These are phyloP conservation scores for Delonix regia DNA, from an alignment of 306 rosid species.

Conservation along the genomic window DNA sequence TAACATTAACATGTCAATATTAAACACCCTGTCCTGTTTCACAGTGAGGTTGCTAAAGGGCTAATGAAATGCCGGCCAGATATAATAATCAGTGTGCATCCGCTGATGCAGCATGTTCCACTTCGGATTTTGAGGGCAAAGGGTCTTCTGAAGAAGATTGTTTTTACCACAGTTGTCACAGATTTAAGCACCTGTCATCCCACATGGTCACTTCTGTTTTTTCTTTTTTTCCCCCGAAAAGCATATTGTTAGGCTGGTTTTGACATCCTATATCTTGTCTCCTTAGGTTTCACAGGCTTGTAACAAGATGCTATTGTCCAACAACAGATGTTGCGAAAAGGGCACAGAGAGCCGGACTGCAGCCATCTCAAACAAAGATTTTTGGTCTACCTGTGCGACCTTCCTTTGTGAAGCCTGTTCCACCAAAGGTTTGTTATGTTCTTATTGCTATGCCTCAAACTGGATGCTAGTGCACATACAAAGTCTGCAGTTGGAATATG, in stretches of 20 bases:
- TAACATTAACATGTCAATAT: not conserved
- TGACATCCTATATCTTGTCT: constrained; percentile 39
- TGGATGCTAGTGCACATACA: constrained; percentile 54
- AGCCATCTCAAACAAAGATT: constrained; percentile 41
- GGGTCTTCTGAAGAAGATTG: constrained; percentile 89
- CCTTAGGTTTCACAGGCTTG: constrained; percentile 96
- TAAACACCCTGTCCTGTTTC: constrained; percentile 21
- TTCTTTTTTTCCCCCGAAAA: not conserved
- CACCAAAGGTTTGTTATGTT: constrained; percentile 69
- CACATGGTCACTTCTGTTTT: constrained; percentile 70
- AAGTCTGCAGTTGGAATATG: not conserved
- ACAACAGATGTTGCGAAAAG: constrained; percentile 81
- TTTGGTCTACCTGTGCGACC: constrained; percentile 20
- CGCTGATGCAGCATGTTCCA: constrained; percentile 97
- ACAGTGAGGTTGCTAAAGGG: constrained; percentile 80
- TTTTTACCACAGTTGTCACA: constrained; percentile 92
- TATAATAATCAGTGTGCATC: constrained; percentile 97
- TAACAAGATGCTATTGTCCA: constrained; percentile 98
- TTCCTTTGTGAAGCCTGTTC: constrained; percentile 71
- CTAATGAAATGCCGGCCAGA: constrained; percentile 97
- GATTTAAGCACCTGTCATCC: constrained; percentile 99
- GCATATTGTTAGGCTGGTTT: constrained; percentile 29
- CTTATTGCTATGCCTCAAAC: constrained; percentile 41
- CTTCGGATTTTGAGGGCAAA: constrained; percentile 86
- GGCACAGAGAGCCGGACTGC: constrained; percentile 90